Base-by-base conservation (phyloP, 2,329 filamentous ascomycete species). In the Geosmithia putterillii region DNA sequence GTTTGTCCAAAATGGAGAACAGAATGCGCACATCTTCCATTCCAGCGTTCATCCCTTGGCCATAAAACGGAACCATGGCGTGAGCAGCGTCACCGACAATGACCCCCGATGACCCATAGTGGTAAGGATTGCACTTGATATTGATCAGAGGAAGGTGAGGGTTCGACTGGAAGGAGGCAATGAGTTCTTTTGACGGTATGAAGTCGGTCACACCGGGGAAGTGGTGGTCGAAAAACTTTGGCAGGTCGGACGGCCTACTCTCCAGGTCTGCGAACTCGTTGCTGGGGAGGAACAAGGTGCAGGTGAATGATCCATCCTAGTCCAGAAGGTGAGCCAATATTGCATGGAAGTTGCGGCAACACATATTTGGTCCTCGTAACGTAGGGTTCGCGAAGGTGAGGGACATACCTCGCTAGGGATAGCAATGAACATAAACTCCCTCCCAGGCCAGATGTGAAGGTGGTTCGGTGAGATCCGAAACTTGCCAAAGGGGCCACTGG, bases 31-130 rank as follows among this genome's bases (percentile, higher is more conserved):
- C 88, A 54, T 95, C 90, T 65, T 98, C 92, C 37, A 98, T 76
- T 1, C 92, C 92, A 0, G 92, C 85, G 56, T 98, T 98, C 81
- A 98, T 94, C 34, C 92, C 92, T 61, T 98, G 92, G 0, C 92
- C 92, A 60, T 96, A 98, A 63, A 98, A 98, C 0, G 92, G 92
- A 0, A 98, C 88, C 81, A 98, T 95, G 45, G 94, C 92, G 59
- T 98, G 92, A 0, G 92, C 89, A 7, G 92, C 88, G 58, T 98
- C 92, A 46, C 92, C 92, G 32, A 98, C 59, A 41, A 98, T 86
- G 46, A 94, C 87, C 25, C 75, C 87, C 1, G 80, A 83, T 20
- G 79, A 78, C 41, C 66, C 70, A 65, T 78, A 87, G 65, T 95
- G 87, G 62, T 96, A 86, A 0, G 92, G 92, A 17, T 75, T 75